Evolutionary conservation across 2,329 filamentous ascomycete genomes (phyloP).

Genomic region (Alternaria metachromatica): DNA sequence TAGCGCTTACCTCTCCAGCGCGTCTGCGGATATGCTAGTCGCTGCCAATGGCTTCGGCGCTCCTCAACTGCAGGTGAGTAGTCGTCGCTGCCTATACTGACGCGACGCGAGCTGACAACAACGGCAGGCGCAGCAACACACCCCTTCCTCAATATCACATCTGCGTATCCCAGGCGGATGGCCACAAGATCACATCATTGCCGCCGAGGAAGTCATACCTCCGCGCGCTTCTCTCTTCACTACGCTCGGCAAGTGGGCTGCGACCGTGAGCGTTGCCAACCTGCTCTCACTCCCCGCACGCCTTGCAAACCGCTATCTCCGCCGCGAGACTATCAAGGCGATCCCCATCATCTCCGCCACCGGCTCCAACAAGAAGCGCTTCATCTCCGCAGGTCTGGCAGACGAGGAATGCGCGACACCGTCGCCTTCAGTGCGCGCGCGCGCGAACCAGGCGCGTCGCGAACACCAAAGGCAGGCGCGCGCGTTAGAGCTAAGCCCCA

Average conservation of each 20-base stretch:
- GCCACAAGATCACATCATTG: slow-evolving; percentile 9
- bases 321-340: slow-evolving; percentile 27
- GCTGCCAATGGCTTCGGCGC: slow-evolving; percentile 18
- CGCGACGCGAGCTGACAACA: slow-evolving; percentile 19
- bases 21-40: slow-evolving; percentile 16
- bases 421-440: slow-evolving; percentile 15
- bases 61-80: slow-evolving; percentile 28
- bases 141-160: neutral
- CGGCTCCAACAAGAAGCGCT: slow-evolving; percentile 39
- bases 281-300: slow-evolving; percentile 20
- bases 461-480: neutral
- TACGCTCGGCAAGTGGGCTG: slow-evolving; percentile 22
- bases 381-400: slow-evolving; percentile 32
- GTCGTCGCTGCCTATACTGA: slow-evolving; percentile 11
- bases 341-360: slow-evolving; percentile 26
- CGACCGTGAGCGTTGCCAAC: slow-evolving; percentile 14
- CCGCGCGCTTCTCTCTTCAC: slow-evolving; percentile 18
- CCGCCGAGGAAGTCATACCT: neutral
- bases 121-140: slow-evolving; percentile 14
- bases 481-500: neutral
- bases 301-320: slow-evolving; percentile 17
- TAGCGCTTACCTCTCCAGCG: slow-evolving; percentile 19
- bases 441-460: slow-evolving; percentile 12
- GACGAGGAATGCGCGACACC: slow-evolving; percentile 21
- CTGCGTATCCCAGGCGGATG: slow-evolving; percentile 23